Conservation (phyloP, 2,329 filamentous ascomycete genomes). For the Clarireedia sp. region DNA sequence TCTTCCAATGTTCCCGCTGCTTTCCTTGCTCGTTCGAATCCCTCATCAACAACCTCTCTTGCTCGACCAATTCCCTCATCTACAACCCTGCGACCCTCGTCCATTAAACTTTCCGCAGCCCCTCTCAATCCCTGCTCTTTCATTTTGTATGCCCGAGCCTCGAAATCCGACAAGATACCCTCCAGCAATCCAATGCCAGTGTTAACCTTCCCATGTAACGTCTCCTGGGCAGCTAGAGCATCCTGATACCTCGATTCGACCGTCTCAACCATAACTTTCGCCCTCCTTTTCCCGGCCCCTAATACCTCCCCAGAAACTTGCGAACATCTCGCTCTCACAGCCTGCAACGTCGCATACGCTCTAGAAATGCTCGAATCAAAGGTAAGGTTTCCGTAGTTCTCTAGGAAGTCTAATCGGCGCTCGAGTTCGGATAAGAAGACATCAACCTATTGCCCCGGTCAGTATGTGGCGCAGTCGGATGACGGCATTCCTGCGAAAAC, state of each 20-base stretch:
- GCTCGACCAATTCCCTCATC: conserved; percentile 72
- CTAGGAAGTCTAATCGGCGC: conserved; percentile 76
- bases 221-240: conserved; percentile 74
- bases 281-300: conserved; percentile 73
- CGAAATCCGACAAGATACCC: conserved; percentile 75
- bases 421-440: conserved; percentile 80
- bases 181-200: conserved; percentile 84
- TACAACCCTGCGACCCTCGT: conserved; percentile 69
- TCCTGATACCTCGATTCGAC: conserved; percentile 83
- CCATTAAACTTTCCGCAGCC: conserved; percentile 65
- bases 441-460: conserved; percentile 49
- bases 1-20: conserved; percentile 78
- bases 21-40: conserved; percentile 72
- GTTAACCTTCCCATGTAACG: conserved; percentile 83
- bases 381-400: conserved; percentile 76
- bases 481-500: conserved; percentile 1
- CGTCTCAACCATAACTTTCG: conserved; percentile 87
- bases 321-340: conserved; percentile 80
- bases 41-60: conserved; percentile 69
- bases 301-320: conserved; percentile 85
- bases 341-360: conserved; percentile 77
- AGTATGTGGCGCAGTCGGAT: neutral
- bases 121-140: conserved; percentile 69
- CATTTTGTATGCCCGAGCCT: conserved; percentile 71
- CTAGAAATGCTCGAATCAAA: conserved; percentile 77